Evolutionary conservation across 164 flowering plant species (phyloP).

Genomic region (Warburgia ugandensis): DNA sequence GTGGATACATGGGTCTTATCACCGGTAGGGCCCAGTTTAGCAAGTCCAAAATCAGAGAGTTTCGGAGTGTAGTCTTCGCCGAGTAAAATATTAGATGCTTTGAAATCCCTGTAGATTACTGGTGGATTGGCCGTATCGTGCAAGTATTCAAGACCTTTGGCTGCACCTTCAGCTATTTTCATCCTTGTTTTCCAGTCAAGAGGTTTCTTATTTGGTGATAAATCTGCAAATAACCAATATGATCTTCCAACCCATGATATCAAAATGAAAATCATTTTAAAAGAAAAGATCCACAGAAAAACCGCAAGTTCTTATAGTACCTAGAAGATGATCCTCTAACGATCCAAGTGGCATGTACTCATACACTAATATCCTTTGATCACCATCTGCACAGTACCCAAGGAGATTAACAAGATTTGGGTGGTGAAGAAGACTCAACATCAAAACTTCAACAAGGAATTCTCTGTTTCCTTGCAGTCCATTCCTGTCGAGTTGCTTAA

Average conservation of each 20-base stretch:
- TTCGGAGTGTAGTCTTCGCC: slow-evolving; percentile 58
- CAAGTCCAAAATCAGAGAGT: slow-evolving; percentile 93
- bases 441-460: slow-evolving; percentile 78
- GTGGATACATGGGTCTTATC: slow-evolving; percentile 68
- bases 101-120: slow-evolving; percentile 78
- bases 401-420: slow-evolving; percentile 62
- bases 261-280: background rate
- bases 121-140: slow-evolving; percentile 76
- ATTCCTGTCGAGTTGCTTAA: slow-evolving; percentile 77
- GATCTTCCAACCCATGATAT: background rate
- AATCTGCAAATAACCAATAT: slow-evolving; percentile 23
- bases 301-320: slow-evolving; percentile 23
- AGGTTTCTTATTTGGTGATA: slow-evolving; percentile 37
- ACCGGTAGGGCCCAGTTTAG: slow-evolving; percentile 79
- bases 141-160: slow-evolving; percentile 77
- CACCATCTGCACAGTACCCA: slow-evolving; percentile 80
- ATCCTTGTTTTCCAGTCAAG: slow-evolving; percentile 72
- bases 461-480: slow-evolving; percentile 81
- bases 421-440: slow-evolving; percentile 70
- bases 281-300: background rate
- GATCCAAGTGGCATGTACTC: slow-evolving; percentile 76
- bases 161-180: slow-evolving; percentile 81
- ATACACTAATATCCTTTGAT: slow-evolving; percentile 70
- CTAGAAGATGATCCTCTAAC: slow-evolving; percentile 81
- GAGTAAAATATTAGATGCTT: slow-evolving; percentile 70